Evolutionary conservation across 768 basidiomycete genomes (phyloP), one percentile per base, ranked within the genome.

Genomic region (Phaeotremella fagi): DNA sequence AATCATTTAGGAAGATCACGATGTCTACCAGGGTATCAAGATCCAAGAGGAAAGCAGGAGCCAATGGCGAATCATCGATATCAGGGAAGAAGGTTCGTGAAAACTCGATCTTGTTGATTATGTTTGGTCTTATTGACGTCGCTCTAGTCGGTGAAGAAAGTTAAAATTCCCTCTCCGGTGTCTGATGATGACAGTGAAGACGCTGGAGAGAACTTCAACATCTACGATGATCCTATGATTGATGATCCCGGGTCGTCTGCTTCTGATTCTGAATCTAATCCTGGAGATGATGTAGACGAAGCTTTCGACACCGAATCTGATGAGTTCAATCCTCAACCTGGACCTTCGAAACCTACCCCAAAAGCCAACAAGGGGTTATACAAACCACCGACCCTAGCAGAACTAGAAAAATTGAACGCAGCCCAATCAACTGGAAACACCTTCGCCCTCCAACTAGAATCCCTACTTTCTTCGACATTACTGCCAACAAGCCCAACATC

Each of bases 371-470:
- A 73, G 55, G 60, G 61, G 29, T 49, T 71, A 3, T 74, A 66
- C 63, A 60, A 65, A 18, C 65, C 75, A 1, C 75, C 75, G 1
- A 77, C 76, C 0, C 24, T 63, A 18, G 52, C 54, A 12, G 65
- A 66, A 45, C 42, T 67, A 29, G 61, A 64, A 20, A 47, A 45
- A 2, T 55, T 67, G 2, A 49, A 44, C 18, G 18, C 56, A 38
- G 58, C 54, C 23, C 52, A 56, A 29, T 38, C 60, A 29, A 52
- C 60, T 2, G 64, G 59, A 0, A 90, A 88, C 0, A 82, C 86
- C 2, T 91, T 92, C 78, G 88, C 88, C 62, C 79, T 92, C 7
- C 88, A 91, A 80, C 87, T 86, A 42, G 63, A 64, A n/a, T 68
- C 71, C 3, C 48, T 74, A 20, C 54, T 74, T 14, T 41, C 53